phyloP scores from a whole-genome alignment of 805 yeast genomes.

The Monosporozyma unispora region DNA sequence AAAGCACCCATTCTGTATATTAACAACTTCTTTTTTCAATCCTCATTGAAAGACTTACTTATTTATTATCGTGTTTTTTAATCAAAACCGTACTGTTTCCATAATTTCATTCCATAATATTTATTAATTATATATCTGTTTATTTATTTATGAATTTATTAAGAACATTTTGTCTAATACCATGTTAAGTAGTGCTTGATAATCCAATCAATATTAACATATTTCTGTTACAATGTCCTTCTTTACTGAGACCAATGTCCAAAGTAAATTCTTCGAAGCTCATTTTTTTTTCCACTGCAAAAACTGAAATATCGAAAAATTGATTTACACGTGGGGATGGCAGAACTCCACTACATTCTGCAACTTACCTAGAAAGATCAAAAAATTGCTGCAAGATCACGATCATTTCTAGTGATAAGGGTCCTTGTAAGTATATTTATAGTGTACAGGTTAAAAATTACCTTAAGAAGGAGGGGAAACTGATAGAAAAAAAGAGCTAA shows the following conservation, averaged over 20 bases:
- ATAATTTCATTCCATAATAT: neutral
- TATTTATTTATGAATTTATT: slow-evolving; percentile 4
- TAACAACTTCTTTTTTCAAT: neutral
- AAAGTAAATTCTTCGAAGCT: too few species aligned
- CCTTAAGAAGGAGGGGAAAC: too few species aligned
- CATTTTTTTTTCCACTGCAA: neutral
- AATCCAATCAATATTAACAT: too few species aligned
- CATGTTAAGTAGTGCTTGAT: neutral
- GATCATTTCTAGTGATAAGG: neutral
- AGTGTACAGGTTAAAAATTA: neutral
- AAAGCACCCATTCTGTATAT: slow-evolving; percentile 1
- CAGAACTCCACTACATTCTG: neutral
- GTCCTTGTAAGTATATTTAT: neutral
- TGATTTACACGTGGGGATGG: neutral
- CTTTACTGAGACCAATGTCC: too few species aligned
- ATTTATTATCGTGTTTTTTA: neutral
- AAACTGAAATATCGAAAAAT: too few species aligned
- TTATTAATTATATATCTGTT: slow-evolving; percentile 4
- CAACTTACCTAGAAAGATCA: neutral
- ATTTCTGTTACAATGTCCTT: too few species aligned
- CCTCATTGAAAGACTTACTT: neutral
- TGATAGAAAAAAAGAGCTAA: slow-evolving; percentile 20
- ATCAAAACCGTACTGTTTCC: neutral
- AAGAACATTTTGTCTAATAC: neutral
- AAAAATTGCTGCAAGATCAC: neutral